Evolutionary conservation across 2,329 filamentous ascomycete species (phyloP).

Genomic region (Beauveria medogensis): DNA sequence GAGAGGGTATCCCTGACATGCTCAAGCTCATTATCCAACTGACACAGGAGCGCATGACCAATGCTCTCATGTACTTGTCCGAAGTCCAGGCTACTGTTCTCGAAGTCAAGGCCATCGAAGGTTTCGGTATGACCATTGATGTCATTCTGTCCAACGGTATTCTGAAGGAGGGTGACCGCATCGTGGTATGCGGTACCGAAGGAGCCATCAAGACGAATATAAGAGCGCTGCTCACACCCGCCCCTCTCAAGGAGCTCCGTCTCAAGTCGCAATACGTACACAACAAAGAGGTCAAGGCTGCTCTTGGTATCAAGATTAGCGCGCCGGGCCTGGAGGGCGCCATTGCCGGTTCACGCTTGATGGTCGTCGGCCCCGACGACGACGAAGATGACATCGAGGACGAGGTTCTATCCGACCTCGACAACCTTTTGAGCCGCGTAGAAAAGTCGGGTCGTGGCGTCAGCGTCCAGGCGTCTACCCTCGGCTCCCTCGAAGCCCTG

Average conservation of each 20-base stretch:
- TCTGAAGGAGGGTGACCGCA: slow-evolving; percentile 84
- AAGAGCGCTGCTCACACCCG: slow-evolving; percentile 85
- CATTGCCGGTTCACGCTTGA: slow-evolving; percentile 88
- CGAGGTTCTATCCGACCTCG: slow-evolving; percentile 91
- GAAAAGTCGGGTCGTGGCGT: slow-evolving; percentile 91
- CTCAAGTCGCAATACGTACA: slow-evolving; percentile 96
- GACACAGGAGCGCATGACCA: slow-evolving; percentile 96
- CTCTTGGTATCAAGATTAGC: slow-evolving; percentile 96
- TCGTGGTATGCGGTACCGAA: slow-evolving; percentile 94
- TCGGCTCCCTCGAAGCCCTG: slow-evolving; percentile 91
- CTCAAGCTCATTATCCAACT: slow-evolving; percentile 87
- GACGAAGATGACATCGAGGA: slow-evolving; percentile 96
- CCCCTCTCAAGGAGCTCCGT: slow-evolving; percentile 85
- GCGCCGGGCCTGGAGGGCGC: slow-evolving; percentile 92
- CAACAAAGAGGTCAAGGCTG: slow-evolving; percentile 98
- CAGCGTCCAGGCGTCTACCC: slow-evolving; percentile 91
- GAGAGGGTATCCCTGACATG: slow-evolving; percentile 98
- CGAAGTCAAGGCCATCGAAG: slow-evolving; percentile 98
- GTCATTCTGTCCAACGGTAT: slow-evolving; percentile 95
- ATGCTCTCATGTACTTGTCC: slow-evolving; percentile 94
- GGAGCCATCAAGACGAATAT: slow-evolving; percentile 94
- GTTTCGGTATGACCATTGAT: slow-evolving; percentile 97
- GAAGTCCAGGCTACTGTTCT: slow-evolving; percentile 97
- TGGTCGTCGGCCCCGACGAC: slow-evolving; percentile 90
- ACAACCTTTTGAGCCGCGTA: slow-evolving; percentile 82